Percentiles rank a stretch among this genome's conserved stretches.
Evolutionary conservation across 2,329 filamentous ascomycete genomes (phyloP).

Genomic region (Epichloe festucae): DNA sequence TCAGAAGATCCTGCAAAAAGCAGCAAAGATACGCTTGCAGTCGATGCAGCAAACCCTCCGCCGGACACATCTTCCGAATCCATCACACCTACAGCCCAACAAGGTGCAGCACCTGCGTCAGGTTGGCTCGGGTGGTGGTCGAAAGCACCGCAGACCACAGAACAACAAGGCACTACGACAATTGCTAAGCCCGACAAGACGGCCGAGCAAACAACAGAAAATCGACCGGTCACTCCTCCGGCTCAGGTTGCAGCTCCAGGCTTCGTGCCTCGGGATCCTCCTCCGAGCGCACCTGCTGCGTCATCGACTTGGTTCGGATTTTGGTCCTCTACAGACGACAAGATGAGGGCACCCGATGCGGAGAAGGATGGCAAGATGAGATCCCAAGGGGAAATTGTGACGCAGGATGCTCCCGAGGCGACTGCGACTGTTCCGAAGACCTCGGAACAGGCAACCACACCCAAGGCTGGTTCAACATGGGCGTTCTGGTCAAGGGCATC

Average conservation of each 20-base stretch:
- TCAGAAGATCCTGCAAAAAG: not conserved
- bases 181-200: not conserved
- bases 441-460: slow-evolving; percentile 22
- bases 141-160: slow-evolving; percentile 13
- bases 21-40: not conserved
- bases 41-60: not conserved
- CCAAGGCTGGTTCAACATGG: slow-evolving; percentile 54
- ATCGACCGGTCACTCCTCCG: slow-evolving; percentile 13
- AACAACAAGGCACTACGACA: slow-evolving; percentile 10
- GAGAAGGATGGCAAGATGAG: slow-evolving; percentile 1
- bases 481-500: slow-evolving; percentile 64
- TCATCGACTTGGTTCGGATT: slow-evolving; percentile 28
- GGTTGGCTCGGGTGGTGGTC: slow-evolving; percentile 45
- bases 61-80: not conserved
- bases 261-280: slow-evolving; percentile 6
- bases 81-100: slow-evolving; percentile 2
- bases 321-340: slow-evolving; percentile 18
- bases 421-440: slow-evolving; percentile 11
- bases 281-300: slow-evolving; percentile 8
- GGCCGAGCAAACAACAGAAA: slow-evolving; percentile 8
- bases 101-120: slow-evolving; percentile 20
- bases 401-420: slow-evolving; percentile 28
- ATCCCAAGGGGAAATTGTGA: slow-evolving; percentile 25
- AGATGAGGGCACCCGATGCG: not conserved
- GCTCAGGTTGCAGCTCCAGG: slow-evolving; percentile 10